These are phyloP conservation scores for Aspergillus oerlinghausenensis DNA, from an alignment of 2,329 filamentous ascomycete genomes.

Conservation along the genomic window DNA sequence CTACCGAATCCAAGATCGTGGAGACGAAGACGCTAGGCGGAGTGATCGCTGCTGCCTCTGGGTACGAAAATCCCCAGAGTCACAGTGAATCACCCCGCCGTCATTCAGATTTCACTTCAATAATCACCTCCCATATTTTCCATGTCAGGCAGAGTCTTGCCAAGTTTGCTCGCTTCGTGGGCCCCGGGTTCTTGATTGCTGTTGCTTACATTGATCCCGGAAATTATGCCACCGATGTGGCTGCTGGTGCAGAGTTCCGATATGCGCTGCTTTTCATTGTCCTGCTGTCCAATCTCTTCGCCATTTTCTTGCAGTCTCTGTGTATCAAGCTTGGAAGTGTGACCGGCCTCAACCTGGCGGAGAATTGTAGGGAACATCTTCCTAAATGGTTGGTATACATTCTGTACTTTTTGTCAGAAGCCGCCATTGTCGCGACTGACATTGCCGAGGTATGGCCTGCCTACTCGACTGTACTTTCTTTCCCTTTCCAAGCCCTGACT, in stretches of 20 bases:
- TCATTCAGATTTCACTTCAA: constrained; percentile 15
- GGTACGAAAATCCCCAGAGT: constrained; percentile 25
- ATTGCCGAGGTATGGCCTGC: constrained; percentile 56
- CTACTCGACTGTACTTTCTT: background rate
- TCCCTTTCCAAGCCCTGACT: background rate
- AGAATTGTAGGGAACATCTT: constrained; percentile 61
- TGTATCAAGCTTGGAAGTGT: constrained; percentile 63
- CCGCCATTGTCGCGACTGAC: constrained; percentile 67
- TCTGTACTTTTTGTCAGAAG: constrained; percentile 61
- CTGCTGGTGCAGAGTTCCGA: constrained; percentile 43
- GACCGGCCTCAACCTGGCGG: constrained; percentile 62
- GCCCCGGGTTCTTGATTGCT: constrained; percentile 46
- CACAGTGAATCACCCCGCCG: constrained; percentile 30
- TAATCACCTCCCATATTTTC: constrained; percentile 12
- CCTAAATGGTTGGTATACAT: constrained; percentile 61
- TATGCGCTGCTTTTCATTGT: constrained; percentile 46
- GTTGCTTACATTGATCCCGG: constrained; percentile 49
- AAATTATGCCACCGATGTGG: constrained; percentile 48
- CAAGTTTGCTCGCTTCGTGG: constrained; percentile 43
- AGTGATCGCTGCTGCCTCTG: constrained; percentile 25
- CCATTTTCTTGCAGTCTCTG: constrained; percentile 45
- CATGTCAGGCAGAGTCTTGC: constrained; percentile 26
- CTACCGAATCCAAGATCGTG: constrained; percentile 14
- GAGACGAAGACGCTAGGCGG: constrained; percentile 24
- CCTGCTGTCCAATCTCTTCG: constrained; percentile 45